phyloP scores from a whole-genome alignment of 345 rosid species.

The Limnanthes douglasii region DNA sequence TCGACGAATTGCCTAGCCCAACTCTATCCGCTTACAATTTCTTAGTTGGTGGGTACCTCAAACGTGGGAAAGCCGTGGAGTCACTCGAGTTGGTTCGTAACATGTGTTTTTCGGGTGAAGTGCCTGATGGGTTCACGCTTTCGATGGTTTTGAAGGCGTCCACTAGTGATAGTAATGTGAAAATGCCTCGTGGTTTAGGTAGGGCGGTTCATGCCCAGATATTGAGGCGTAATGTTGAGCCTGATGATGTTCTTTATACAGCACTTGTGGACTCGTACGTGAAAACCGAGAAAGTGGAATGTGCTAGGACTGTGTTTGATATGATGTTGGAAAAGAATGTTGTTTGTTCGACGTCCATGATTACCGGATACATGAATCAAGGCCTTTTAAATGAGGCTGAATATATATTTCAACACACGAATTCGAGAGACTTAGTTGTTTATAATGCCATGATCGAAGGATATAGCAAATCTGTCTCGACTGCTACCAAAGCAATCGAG shows the following conservation, averaged over 20 bases:
- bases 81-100: constrained; percentile 24
- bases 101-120: constrained; percentile 39
- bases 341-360: constrained; percentile 79
- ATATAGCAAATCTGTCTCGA: constrained; percentile 45
- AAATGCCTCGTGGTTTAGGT: constrained; percentile 20
- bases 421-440: constrained; percentile 60
- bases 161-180: constrained; percentile 13
- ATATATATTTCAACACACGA: constrained; percentile 32
- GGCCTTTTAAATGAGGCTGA: constrained; percentile 49
- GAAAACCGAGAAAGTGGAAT: constrained; percentile 38
- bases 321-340: constrained; percentile 47
- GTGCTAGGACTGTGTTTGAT: constrained; percentile 65
- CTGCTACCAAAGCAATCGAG: constrained; percentile 36
- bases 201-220: constrained; percentile 47
- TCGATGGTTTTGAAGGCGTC: constrained; percentile 84
- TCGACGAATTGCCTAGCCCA: constrained; percentile 52
- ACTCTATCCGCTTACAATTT: constrained; percentile 76
- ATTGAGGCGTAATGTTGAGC: constrained; percentile 28
- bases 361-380: constrained; percentile 68
- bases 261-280: constrained; percentile 70
- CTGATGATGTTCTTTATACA: constrained; percentile 68
- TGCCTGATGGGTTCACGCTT: constrained; percentile 57
- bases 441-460: constrained; percentile 96
- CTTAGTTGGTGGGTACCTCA: constrained; percentile 55
- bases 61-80: constrained; percentile 23